Percentiles rank a stretch among this genome's conserved stretches.
Evolutionary conservation across 2,329 filamentous ascomycete genomes (phyloP).

Genomic region (Anisogramma anomala): DNA sequence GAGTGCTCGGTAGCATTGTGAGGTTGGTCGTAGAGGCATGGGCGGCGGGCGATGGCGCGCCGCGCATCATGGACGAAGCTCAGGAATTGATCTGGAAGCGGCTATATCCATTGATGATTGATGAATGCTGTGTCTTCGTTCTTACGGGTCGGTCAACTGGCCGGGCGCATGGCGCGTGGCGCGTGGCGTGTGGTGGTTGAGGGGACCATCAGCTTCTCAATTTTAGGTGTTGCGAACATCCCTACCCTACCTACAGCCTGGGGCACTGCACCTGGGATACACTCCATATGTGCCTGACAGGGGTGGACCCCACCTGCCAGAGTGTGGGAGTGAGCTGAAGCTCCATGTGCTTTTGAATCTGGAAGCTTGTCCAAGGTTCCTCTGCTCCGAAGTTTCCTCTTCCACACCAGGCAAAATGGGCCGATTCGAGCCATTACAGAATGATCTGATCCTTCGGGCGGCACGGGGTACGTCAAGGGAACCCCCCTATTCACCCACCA

Average conservation of each 20-base stretch:
- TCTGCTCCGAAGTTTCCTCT: background rate
- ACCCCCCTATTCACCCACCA: background rate
- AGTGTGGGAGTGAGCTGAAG: background rate
- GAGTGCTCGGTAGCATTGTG: constrained; percentile 31
- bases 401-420: constrained; percentile 8
- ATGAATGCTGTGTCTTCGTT: too few species aligned
- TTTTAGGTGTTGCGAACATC: too few species aligned
- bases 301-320: background rate
- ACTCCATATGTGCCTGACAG: too few species aligned
- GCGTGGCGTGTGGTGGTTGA: too few species aligned
- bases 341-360: background rate
- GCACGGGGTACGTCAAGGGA: constrained; percentile 59
- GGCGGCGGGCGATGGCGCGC: background rate
- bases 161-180: too few species aligned
- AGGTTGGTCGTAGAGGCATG: constrained; percentile 15
- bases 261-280: too few species aligned
- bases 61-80: constrained; percentile 4
- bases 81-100: background rate
- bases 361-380: background rate
- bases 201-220: too few species aligned
- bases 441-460: constrained; percentile 82
- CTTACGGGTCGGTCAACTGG: background rate
- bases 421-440: constrained; percentile 70
- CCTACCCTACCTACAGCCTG: too few species aligned
- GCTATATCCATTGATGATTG: background rate